Percentiles rank a stretch among this genome's conserved stretches.
Conservation (phyloP, 1,284 basidiomycete genomes). For the Cutaneotrichosporon spelunceum region DNA sequence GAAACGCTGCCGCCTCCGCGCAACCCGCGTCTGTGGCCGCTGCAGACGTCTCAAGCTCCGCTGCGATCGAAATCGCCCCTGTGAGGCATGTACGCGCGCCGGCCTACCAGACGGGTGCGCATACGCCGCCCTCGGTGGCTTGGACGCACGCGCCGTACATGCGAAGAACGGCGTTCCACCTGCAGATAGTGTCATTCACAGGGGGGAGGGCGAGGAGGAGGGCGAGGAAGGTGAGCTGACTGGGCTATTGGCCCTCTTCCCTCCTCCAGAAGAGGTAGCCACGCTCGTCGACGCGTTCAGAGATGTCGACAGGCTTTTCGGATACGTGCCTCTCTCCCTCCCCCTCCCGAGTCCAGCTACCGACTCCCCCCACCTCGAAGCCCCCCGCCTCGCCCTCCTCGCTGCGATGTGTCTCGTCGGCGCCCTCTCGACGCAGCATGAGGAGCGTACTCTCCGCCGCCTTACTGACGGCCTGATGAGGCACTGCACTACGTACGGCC, state of each 20-base stretch:
- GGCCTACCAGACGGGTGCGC: constrained; percentile 1
- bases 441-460: neutral
- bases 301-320: constrained; percentile 5
- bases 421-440: neutral
- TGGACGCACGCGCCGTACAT: neutral
- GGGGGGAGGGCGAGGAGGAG: neutral
- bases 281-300: neutral
- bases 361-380: neutral
- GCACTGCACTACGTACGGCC: constrained; percentile 2
- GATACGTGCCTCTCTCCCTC: constrained; percentile 2
- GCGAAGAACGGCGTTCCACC: neutral
- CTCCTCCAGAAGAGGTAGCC: constrained; percentile 1
- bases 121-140: neutral
- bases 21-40: constrained; percentile 13
- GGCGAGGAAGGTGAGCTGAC: neutral
- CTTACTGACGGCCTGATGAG: neutral
- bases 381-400: neutral
- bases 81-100: constrained; percentile 9
- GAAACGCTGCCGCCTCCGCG: constrained; percentile 6
- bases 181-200: too few relatives aligned
- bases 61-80: constrained; percentile 15
- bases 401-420: neutral
- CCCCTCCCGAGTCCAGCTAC: neutral
- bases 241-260: constrained; percentile 1
- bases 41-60: constrained; percentile 17